Conservation (phyloP, 345 rosid genomes). For the Brassica rapa region DNA sequence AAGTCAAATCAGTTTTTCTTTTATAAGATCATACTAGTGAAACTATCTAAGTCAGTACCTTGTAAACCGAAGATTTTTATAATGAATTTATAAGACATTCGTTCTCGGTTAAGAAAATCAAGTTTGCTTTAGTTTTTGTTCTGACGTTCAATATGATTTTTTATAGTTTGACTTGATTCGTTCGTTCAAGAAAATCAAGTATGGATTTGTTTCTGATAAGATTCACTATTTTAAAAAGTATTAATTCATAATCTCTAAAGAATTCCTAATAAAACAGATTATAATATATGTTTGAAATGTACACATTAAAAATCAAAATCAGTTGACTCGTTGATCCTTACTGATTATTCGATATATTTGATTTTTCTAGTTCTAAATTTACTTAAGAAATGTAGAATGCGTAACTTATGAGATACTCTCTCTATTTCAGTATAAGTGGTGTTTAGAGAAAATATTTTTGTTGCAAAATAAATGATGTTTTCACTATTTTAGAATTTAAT, state of each 20-base stretch:
- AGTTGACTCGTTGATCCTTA: not conserved
- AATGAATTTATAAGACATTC: too few species aligned
- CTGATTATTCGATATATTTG: not conserved
- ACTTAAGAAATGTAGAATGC: not conserved
- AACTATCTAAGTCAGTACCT: not conserved
- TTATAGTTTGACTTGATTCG: too few species aligned
- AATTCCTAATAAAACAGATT: too few species aligned
- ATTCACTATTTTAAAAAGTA: not conserved
- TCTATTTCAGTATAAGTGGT: too few species aligned
- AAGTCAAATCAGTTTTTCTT: not conserved
- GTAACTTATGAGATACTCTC: not conserved
- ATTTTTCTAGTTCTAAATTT: not conserved
- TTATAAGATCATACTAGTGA: not conserved
- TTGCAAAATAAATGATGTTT: too few species aligned
- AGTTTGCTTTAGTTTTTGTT: not conserved
- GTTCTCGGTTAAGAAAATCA: slow-evolving; percentile 10
- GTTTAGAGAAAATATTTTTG: too few species aligned
- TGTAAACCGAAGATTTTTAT: not conserved
- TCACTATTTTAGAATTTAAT: too few species aligned
- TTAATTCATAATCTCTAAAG: too few species aligned
- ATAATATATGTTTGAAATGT: not conserved
- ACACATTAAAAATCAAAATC: not conserved
- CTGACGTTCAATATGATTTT: not conserved
- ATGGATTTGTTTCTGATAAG: not conserved
- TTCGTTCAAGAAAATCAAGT: not conserved